Base-by-base conservation (phyloP, 352 stramenopile genomes). In the Globisporangium acanthophoron region DNA sequence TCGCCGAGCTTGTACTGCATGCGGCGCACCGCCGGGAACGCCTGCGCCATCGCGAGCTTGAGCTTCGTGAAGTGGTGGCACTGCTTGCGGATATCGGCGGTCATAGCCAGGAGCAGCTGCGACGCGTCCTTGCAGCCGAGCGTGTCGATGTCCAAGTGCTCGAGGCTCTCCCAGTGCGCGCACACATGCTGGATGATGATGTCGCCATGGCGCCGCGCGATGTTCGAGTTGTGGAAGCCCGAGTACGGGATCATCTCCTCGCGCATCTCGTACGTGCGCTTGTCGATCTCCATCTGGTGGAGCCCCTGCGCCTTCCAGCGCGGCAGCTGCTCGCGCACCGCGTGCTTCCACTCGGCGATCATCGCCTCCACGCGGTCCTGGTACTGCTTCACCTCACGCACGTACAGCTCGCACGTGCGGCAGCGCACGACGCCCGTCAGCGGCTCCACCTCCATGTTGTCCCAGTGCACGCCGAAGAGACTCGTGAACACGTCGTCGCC, bases 241-340 rank as follows among this genome's bases (percentile, higher is more conserved):
- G 58, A 68, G 59, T 80, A 77, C n/a, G 74, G 74, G 54, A 84
- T 78, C 71, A 84, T 80, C 33, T 80, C 66, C 45, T 80, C 69
- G 41, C 74, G 52, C 71, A 84, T 78, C 56, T 77, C 74, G 69
- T 84, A 84, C 16, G 74, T 80, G 13, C 64, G 70, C 61, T 69
- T 65, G 50, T 84, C 74, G 56, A 84, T 84, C 64, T 78, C 74
- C 71, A 84, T 84, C 56, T 84, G 74, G 56, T 84, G 74, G 69
- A 84, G 64, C 0, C 71, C 71, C 45, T 69, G 54, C 29, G 74
- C 66, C 64, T 80, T 84, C 74, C 74, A 84, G 3, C 43, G 54
- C 7, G 69, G 67, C 7, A 84, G 46, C 24, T 76, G 20, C 2
- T 43, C 57, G 6, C 67, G 60, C 43, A 84, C 74, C 0, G 71